These are phyloP conservation scores for Skeletonema grethae DNA, from an alignment of 108 stramenopile species.

Conservation along the genomic window DNA sequence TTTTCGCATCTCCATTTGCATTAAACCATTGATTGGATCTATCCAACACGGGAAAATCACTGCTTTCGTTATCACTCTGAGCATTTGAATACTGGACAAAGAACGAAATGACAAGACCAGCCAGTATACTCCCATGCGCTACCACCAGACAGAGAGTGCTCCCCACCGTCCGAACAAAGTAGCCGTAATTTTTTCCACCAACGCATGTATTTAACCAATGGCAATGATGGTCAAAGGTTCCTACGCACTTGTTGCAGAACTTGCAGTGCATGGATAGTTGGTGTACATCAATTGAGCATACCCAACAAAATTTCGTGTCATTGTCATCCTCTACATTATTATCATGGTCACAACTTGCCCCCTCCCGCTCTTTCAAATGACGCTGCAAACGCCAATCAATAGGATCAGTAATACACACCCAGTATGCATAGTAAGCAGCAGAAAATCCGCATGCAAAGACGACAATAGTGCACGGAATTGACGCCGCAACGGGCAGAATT, in stretches of 20 bases:
- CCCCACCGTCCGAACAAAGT: constrained; percentile 71
- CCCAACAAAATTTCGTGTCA: constrained; percentile 85
- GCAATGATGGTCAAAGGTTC: constrained; percentile 95
- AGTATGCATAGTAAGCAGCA: constrained; percentile 57
- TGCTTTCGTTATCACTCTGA: constrained; percentile 8
- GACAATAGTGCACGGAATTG: constrained; percentile 61
- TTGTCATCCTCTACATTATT: constrained; percentile 23
- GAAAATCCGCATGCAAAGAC: constrained; percentile 36
- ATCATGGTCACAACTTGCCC: constrained; percentile 11
- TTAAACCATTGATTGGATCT: constrained; percentile 63
- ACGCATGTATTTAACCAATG: constrained; percentile 94
- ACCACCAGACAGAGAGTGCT: constrained; percentile 27
- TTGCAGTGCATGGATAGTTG: constrained; percentile 91
- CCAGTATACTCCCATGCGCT: constrained; percentile 21
- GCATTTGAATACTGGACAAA: constrained; percentile 35
- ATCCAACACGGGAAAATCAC: constrained; percentile 19
- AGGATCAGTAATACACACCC: constrained; percentile 56
- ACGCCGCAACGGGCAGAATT: constrained; percentile 61
- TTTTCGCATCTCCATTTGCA: neutral
- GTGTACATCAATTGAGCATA: constrained; percentile 75
- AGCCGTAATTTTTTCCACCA: constrained; percentile 77
- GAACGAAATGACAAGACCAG: constrained; percentile 45
- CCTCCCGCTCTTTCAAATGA: constrained; percentile 41
- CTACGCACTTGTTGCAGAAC: constrained; percentile 94
- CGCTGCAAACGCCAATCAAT: constrained; percentile 59